Evolutionary conservation across 192 early-diverging fungal species (phyloP).

Genomic region (Funneliformis mosseae): DNA sequence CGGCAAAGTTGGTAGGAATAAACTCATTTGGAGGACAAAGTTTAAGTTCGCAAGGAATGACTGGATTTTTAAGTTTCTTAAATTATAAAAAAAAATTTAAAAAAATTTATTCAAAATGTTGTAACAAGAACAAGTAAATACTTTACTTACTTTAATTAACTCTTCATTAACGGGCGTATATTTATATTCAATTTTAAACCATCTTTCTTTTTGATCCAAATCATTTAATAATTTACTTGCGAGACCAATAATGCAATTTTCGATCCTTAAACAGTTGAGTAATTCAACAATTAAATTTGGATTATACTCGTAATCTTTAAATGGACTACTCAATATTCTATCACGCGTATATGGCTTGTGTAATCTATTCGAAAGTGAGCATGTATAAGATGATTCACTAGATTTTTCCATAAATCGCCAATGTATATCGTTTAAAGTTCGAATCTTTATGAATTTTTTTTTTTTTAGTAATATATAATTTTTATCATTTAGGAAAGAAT

Average conservation of each 20-base stretch:
- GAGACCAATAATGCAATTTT: not conserved
- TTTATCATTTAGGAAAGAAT: not conserved
- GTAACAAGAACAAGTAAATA: not conserved
- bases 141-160: constrained; percentile 49
- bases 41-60: constrained; percentile 59
- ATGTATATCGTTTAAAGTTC: constrained; percentile 51
- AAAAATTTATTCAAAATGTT: not conserved
- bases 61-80: constrained; percentile 33
- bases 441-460: constrained; percentile 31
- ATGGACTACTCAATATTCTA: constrained; percentile 65
- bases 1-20: constrained; percentile 81
- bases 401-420: constrained; percentile 81
- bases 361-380: constrained; percentile 72
- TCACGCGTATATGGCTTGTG: constrained; percentile 73
- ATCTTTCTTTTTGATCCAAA: constrained; percentile 63
- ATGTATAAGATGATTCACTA: constrained; percentile 65
- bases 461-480: not conserved
- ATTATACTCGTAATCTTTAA: constrained; percentile 63
- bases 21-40: constrained; percentile 81
- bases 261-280: constrained; percentile 40
- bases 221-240: not conserved
- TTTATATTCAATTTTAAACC: constrained; percentile 83
- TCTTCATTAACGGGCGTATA: constrained; percentile 58
- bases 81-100: not conserved
- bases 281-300: constrained; percentile 64